A percentile compares a stretch with the other conserved stretches of the same genome.
Evolutionary conservation across 768 basidiomycete species (phyloP).

Genomic region (Lactifluus subvellereus): DNA sequence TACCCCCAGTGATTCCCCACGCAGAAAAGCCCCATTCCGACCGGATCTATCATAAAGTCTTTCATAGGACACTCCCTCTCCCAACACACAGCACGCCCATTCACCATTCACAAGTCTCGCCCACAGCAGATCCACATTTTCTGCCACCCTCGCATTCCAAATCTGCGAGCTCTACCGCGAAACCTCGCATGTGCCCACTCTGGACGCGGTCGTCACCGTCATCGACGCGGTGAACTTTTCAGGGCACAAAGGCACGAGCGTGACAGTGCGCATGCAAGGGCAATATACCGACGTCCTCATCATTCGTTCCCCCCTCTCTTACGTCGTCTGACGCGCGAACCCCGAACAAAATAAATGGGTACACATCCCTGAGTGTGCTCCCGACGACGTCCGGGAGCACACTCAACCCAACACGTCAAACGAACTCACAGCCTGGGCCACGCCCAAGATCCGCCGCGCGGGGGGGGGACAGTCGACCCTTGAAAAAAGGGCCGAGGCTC

Average conservation of each 20-base stretch:
- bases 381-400: conserved; percentile 83
- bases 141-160: conserved; percentile 91
- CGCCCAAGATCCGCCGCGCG: conserved; percentile 74
- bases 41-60: conserved; percentile 87
- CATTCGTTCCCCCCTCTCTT: conserved; percentile 37
- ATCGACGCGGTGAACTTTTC: conserved; percentile 87
- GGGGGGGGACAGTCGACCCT: conserved; percentile 23
- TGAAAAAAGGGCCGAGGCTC: too few species aligned
- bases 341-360: conserved; percentile 80
- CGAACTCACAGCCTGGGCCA: conserved; percentile 44
- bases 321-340: not conserved
- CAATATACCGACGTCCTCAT: conserved; percentile 90
- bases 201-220: conserved; percentile 90
- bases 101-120: not conserved
- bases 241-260: conserved; percentile 89
- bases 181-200: conserved; percentile 66
- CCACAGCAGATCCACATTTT: conserved; percentile 84
- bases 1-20: too few species aligned
- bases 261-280: conserved; percentile 92
- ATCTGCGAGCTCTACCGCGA: conserved; percentile 84
- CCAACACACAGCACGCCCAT: not conserved
- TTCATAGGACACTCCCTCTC: conserved; percentile 53
- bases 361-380: conserved; percentile 64
- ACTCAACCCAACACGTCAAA: conserved; percentile 69
- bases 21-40: conserved; percentile 80